Conservation (phyloP, 768 basidiomycete species). For the Cyclocybe cylindracea region DNA sequence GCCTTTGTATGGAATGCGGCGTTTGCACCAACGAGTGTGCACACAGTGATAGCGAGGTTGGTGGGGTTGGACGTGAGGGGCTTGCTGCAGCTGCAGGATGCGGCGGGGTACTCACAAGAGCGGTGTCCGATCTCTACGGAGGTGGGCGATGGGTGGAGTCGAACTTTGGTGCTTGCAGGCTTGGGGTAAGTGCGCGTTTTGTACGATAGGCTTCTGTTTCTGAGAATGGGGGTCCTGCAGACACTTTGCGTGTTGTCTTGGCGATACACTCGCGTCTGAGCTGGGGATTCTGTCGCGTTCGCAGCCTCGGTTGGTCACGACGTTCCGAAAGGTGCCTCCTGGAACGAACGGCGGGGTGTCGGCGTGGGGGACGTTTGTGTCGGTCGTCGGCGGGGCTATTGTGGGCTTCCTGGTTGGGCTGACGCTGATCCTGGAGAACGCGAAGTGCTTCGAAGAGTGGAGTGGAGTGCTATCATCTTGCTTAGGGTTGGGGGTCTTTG, state of each 20-base stretch:
- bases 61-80: conserved; percentile 23
- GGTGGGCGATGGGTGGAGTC: conserved; percentile 53
- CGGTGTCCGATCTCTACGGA: conserved; percentile 67
- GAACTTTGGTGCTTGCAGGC: conserved; percentile 59
- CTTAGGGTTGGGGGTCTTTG: conserved; percentile 59
- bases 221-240: conserved; percentile 35
- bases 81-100: conserved; percentile 2
- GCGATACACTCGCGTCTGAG: conserved; percentile 92
- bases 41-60: conserved; percentile 20
- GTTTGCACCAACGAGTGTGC: conserved; percentile 46
- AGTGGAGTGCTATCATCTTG: conserved; percentile 40
- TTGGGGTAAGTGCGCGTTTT: conserved; percentile 55
- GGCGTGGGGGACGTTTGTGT: no score
- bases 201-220: not conserved
- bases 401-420: conserved; percentile 66
- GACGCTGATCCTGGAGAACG: conserved; percentile 51
- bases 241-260: conserved; percentile 87
- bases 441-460: conserved; percentile 46
- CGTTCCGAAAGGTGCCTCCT: conserved; percentile 70
- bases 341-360: conserved; percentile 94
- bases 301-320: no score
- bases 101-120: conserved; percentile 30
- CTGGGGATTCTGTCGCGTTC: no score
- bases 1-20: conserved; percentile 63
- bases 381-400: conserved; percentile 67